Conservation (phyloP, 2,329 filamentous ascomycete species). For the Sporothrix variecibatus region DNA sequence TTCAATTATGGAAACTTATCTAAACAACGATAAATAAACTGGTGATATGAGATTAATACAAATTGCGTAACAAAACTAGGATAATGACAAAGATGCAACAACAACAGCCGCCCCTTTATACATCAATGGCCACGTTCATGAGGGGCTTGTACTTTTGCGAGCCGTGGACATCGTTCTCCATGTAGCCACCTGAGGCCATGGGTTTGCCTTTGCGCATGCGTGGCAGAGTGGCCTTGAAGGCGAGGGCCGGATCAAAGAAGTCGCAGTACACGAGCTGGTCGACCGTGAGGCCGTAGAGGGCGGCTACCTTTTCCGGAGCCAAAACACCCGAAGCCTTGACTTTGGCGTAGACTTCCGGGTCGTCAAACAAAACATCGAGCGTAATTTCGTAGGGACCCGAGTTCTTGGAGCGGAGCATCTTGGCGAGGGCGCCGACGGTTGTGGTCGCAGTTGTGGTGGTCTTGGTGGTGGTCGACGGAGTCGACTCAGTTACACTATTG, state of each 20-base stretch:
- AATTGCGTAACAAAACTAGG: too few species aligned
- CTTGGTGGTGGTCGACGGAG: slow-evolving; percentile 30
- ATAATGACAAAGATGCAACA: too few species aligned
- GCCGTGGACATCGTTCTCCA: slow-evolving; percentile 23
- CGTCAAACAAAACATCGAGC: slow-evolving; percentile 22
- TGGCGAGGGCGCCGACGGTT: slow-evolving; percentile 36
- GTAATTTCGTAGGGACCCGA: slow-evolving; percentile 52
- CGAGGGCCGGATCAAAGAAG: slow-evolving; percentile 22
- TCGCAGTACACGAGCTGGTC: slow-evolving; percentile 21
- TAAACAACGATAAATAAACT: too few species aligned
- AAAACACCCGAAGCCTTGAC: slow-evolving; percentile 16
- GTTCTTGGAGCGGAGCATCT: slow-evolving; percentile 53
- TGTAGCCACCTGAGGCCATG: slow-evolving; percentile 12
- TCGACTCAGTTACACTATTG: not conserved
- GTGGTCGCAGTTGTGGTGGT: not conserved
- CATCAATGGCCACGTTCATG: slow-evolving; percentile 7
- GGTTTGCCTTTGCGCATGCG: slow-evolving; percentile 14
- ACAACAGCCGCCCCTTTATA: too few species aligned
- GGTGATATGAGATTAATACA: too few species aligned
- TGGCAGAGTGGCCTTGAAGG: slow-evolving; percentile 24
- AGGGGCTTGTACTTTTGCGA: slow-evolving; percentile 21
- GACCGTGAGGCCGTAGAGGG: slow-evolving; percentile 13
- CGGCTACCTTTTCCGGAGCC: not conserved
- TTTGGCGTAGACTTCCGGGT: slow-evolving; percentile 1
- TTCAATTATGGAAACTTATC: too few species aligned